Conservation (phyloP, 192 early-diverging fungal species). For the Lobulomyces angularis region DNA sequence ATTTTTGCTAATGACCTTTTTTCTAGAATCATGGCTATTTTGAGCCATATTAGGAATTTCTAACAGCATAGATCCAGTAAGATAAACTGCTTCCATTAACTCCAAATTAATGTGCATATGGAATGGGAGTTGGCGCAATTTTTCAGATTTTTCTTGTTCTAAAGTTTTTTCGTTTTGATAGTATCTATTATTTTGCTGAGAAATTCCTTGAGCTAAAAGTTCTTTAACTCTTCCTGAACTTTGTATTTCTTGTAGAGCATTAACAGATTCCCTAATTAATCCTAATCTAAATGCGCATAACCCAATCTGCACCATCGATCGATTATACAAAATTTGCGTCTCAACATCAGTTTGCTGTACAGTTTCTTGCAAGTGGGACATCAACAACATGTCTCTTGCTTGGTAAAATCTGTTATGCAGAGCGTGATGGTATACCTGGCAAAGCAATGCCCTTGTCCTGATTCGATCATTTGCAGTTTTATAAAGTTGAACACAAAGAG, state of each 20-base stretch:
- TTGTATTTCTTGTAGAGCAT: conserved; percentile 78
- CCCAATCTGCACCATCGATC: conserved; percentile 90
- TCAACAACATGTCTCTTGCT: conserved; percentile 91
- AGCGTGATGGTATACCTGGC: conserved; percentile 95
- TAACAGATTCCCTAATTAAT: conserved; percentile 75
- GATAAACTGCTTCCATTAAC: conserved; percentile 90
- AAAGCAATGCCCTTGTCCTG: conserved; percentile 89
- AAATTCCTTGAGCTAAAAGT: conserved; percentile 81
- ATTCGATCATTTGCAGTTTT: conserved; percentile 66
- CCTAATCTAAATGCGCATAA: conserved; percentile 92
- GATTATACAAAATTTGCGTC: conserved; percentile 93
- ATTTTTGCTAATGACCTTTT: conserved; percentile 70
- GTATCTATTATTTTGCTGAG: conserved; percentile 52
- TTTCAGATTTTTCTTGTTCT: conserved; percentile 85
- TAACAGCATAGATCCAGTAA: conserved; percentile 91
- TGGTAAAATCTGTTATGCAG: conserved; percentile 88
- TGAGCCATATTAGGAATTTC: conserved; percentile 94
- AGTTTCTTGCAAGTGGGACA: conserved; percentile 96
- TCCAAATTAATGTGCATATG: conserved; percentile 99
- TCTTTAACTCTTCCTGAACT: conserved; percentile 77
- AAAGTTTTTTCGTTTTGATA: conserved; percentile 72
- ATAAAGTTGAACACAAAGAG: conserved; percentile 83
- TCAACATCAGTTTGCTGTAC: conserved; percentile 75
- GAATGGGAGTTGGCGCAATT: conserved; percentile 94
- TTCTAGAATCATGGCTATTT: conserved; percentile 38